Conservation (phyloP, 352 stramenopile genomes). For the Phytophthora europaea region DNA sequence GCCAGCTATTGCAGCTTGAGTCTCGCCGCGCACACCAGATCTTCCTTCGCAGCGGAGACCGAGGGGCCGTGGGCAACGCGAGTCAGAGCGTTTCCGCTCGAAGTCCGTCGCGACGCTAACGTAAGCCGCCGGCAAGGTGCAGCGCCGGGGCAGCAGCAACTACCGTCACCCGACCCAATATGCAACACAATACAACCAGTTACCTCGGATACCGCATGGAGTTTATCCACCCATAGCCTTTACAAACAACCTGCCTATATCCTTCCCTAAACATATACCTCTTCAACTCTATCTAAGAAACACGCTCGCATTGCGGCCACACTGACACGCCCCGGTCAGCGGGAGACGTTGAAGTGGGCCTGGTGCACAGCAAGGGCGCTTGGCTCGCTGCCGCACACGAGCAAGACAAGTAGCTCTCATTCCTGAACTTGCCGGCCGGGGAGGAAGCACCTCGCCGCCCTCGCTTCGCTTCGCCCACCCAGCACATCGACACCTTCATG, state of each 20-base stretch:
- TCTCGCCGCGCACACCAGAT: neutral
- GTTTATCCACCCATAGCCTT: neutral
- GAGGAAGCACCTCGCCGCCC: slow-evolving; percentile 8
- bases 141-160: neutral
- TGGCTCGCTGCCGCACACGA: neutral
- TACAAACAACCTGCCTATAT: no score
- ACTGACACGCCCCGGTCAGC: slow-evolving; percentile 19
- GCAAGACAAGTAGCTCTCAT: slow-evolving; percentile 6
- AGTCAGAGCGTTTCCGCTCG: slow-evolving; percentile 12
- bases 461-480: neutral
- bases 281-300: no score
- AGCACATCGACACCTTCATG: slow-evolving; percentile 8
- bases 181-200: neutral
- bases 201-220: neutral
- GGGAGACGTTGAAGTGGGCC: slow-evolving; percentile 21
- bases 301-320: neutral
- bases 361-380: neutral
- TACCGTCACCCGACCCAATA: neutral
- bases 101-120: slow-evolving; percentile 14
- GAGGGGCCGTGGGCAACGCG: neutral
- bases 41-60: neutral
- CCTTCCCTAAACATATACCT: no score
- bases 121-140: slow-evolving; percentile 23
- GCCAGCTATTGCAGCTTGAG: neutral
- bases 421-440: slow-evolving; percentile 30